Evolutionary conservation across 148 eudicot species (phyloP), one percentile per base, ranked within the genome.

Genomic region (Chenopodium formosanum): DNA sequence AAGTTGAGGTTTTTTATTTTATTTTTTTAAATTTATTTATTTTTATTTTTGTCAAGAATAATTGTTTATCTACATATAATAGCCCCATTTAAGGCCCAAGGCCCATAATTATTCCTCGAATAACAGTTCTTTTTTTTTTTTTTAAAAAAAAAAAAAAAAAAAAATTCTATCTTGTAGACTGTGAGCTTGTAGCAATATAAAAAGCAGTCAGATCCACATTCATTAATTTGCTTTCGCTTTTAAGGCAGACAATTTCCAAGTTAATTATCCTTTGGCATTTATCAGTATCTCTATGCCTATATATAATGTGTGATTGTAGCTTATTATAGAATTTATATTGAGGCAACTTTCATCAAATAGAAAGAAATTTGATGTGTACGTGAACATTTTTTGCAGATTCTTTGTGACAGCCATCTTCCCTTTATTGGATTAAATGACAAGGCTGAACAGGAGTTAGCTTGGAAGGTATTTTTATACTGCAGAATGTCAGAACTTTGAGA

Each of bases 401-500:
- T 97, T 66, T 97, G 99, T 87, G 85, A 90, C 83, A 91, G 95
- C 81, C 88, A 91, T 83, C 86, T 97, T 73, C 99, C 99, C 74
- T 91, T 97, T 84, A 86, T 91, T 87, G 93, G 98, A 63, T 88
- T 97, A 81, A 84, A 85, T 81, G 98, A 97, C 50, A 97, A 91
- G 90, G 94, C 90, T 56, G 99, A 91, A 85, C 93, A 81, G 86
- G 99, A 97, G 87, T 88, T 97, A 85, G 95, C 90, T 78, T 91
- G 95, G 93, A 97, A 97, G 97, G 99, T 92, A 83, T 60, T 46
- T 74, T 23, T 32, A 37, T 58, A 79, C 27, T 76, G 78, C 32
- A 60, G 70, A 52, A 65, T 63, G n/a, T 22, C 60, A 48, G 79
- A 50, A 48, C 67, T 78, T 58, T 82, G 73, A 50, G 46, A 47